Conservation (phyloP, 2,329 filamentous ascomycete species). For the Aspergillus japonicus region DNA sequence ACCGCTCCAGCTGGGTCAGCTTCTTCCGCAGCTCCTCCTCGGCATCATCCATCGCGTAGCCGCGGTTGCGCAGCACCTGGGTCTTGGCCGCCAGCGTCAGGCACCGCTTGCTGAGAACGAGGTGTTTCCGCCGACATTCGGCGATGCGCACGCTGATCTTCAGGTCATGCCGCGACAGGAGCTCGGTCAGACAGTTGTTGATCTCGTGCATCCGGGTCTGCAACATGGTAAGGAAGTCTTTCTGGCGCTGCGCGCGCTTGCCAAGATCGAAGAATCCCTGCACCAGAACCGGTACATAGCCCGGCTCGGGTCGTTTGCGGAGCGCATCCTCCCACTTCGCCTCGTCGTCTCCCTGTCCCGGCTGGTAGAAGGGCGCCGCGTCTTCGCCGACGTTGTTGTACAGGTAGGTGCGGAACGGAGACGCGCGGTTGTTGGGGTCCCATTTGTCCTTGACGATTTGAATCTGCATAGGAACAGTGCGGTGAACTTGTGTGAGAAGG, state of each 20-base stretch:
- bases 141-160: slow-evolving; percentile 58
- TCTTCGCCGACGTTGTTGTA: slow-evolving; percentile 63
- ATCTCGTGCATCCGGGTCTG: slow-evolving; percentile 63
- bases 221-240: slow-evolving; percentile 56
- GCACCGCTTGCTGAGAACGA: slow-evolving; percentile 59
- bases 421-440: slow-evolving; percentile 53
- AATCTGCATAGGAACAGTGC: slow-evolving; percentile 62
- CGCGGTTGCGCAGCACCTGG: slow-evolving; percentile 61
- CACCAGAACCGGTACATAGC: slow-evolving; percentile 60
- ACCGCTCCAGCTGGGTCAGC: slow-evolving; percentile 56
- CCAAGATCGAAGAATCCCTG: slow-evolving; percentile 61
- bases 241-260: slow-evolving; percentile 57
- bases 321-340: slow-evolving; percentile 65
- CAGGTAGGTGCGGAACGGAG: slow-evolving; percentile 60
- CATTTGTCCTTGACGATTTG: slow-evolving; percentile 62
- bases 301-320: slow-evolving; percentile 56
- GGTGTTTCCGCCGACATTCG: slow-evolving; percentile 59
- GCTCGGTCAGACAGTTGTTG: slow-evolving; percentile 59
- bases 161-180: slow-evolving; percentile 61
- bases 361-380: slow-evolving; percentile 61
- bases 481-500: slow-evolving; percentile 48
- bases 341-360: slow-evolving; percentile 57
- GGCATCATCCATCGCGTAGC: slow-evolving; percentile 63
- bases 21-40: slow-evolving; percentile 65
- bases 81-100: slow-evolving; percentile 63